Evolutionary conservation across 108 stramenopile species (phyloP).

Genomic region (Skeletonema marinoi): DNA sequence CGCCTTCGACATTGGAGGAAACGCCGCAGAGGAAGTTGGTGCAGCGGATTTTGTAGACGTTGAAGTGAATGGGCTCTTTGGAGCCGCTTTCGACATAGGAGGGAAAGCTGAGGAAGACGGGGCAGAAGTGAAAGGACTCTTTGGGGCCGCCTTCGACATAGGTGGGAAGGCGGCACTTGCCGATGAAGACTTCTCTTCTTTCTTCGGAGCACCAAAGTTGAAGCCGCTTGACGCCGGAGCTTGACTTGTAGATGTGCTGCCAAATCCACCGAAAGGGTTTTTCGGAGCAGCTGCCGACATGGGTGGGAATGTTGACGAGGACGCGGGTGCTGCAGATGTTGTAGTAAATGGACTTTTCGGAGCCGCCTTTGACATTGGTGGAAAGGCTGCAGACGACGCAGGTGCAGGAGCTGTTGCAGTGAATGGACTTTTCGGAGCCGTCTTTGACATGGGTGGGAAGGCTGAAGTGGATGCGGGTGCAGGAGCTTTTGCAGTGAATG

Average conservation of each 20-base stretch:
- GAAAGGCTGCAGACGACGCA: background rate
- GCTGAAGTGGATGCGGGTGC: background rate
- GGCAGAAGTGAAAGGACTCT: constrained; percentile 3
- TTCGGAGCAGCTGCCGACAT: constrained; percentile 25
- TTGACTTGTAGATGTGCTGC: background rate
- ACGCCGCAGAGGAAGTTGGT: background rate
- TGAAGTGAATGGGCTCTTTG: constrained; percentile 10
- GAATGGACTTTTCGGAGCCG: constrained; percentile 15
- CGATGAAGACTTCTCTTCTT: background rate
- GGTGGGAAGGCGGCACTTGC: constrained; percentile 4
- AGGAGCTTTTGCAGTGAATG: background rate
- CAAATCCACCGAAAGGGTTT: constrained; percentile 1
- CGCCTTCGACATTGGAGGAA: constrained; percentile 5
- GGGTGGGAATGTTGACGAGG: constrained; percentile 23
- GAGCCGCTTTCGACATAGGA: background rate
- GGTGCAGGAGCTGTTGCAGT: background rate
- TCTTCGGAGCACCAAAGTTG: background rate
- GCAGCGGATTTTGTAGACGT: background rate
- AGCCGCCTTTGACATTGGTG: constrained; percentile 3
- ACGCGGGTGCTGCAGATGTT: background rate
- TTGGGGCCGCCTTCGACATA: constrained; percentile 5
- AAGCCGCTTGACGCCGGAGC: background rate
- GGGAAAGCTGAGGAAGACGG: constrained; percentile 6
- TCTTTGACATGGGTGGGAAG: constrained; percentile 6
- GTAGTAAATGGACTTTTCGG: constrained; percentile 17